Evolutionary conservation across 306 rosid genomes (phyloP).

Genomic region (Bauhinia variegata): DNA sequence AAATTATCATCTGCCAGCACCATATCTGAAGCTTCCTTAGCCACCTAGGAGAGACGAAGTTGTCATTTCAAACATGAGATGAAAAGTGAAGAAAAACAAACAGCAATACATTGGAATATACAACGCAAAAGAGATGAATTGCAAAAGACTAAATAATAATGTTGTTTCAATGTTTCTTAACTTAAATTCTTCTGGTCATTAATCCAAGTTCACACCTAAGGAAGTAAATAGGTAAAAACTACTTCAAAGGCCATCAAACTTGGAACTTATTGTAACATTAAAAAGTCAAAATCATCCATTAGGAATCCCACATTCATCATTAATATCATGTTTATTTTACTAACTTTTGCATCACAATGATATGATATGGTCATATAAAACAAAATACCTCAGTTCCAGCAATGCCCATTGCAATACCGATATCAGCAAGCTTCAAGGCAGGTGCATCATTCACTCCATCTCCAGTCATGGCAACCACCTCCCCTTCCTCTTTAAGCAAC

Average conservation of each 20-base stretch:
- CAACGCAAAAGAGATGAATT: conserved; percentile 16
- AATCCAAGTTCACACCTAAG: conserved; percentile 13
- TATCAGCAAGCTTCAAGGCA: conserved; percentile 94
- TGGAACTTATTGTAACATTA: too few species aligned
- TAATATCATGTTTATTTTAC: background rate
- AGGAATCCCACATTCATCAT: conserved; percentile 6
- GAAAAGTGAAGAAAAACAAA: background rate
- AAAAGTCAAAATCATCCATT: background rate
- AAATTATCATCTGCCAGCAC: conserved; percentile 95
- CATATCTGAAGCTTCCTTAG: conserved; percentile 98
- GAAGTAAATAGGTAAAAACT: conserved; percentile 3
- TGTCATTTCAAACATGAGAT: background rate
- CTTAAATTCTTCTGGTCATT: conserved; percentile 16
- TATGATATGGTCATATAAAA: conserved; percentile 5
- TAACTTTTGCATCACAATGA: background rate
- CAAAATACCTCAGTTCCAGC: conserved; percentile 87
- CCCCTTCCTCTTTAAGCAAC: conserved; percentile 86
- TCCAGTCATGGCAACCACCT: conserved; percentile 92
- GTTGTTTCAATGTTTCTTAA: conserved; percentile 1
- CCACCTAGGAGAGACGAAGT: conserved; percentile 60
- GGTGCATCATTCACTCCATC: conserved; percentile 98
- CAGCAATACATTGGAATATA: background rate
- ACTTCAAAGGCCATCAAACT: background rate
- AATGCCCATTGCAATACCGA: conserved; percentile 97
- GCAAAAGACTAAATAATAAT: conserved; percentile 5